Conservation (phyloP, 139 green algal species). For the Coccomyxa sp. region DNA sequence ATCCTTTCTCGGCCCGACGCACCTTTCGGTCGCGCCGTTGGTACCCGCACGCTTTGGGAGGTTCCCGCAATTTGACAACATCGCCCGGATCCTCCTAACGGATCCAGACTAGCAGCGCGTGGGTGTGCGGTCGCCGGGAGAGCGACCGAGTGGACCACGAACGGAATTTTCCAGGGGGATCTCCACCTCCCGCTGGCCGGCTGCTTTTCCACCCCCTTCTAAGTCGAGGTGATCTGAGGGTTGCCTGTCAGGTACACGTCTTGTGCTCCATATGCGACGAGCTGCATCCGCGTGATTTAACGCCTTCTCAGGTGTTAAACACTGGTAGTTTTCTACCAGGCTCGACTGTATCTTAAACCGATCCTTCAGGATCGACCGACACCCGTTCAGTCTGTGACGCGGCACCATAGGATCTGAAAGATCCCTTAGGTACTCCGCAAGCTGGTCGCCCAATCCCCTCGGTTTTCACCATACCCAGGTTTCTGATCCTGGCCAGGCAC, state of each 20-base stretch:
- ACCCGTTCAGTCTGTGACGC: neutral
- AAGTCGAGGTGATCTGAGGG: neutral
- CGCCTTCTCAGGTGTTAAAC: neutral
- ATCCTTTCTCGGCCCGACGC: neutral
- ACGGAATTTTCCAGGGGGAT: neutral
- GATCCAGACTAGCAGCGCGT: neutral
- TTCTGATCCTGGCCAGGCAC: neutral
- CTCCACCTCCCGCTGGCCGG: neutral
- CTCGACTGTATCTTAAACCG: neutral
- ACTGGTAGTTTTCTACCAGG: neutral
- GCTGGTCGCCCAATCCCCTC: neutral
- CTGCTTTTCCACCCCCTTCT: neutral
- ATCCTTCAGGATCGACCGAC: neutral
- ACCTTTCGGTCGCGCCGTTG: neutral
- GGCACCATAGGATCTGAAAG: neutral
- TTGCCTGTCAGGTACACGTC: neutral
- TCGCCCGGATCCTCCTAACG: neutral
- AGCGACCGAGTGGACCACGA: neutral
- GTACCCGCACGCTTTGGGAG: neutral
- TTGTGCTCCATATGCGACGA: neutral
- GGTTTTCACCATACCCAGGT: neutral
- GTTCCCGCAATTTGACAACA: conserved; percentile 1
- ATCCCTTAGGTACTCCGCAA: neutral
- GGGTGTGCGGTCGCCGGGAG: neutral
- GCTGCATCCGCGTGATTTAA: neutral